These are phyloP conservation scores for Cyberlindnera americana DNA, from an alignment of 805 yeast species.

Conservation along the genomic window DNA sequence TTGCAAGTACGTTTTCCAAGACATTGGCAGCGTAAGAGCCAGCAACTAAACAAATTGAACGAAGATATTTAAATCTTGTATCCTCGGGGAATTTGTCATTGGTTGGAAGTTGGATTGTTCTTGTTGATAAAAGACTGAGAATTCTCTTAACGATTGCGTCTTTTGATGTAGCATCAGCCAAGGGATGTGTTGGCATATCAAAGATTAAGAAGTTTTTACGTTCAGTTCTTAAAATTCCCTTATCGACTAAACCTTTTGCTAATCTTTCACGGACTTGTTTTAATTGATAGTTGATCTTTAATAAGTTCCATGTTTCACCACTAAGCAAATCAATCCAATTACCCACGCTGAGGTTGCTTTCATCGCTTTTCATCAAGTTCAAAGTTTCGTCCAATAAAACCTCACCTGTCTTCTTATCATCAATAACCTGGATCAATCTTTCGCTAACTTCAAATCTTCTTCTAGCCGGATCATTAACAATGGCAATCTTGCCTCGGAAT, in stretches of 20 bases:
- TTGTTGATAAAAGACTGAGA: slow-evolving; percentile 61
- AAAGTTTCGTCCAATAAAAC: slow-evolving; percentile 91
- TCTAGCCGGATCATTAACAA: slow-evolving; percentile 90
- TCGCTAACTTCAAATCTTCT: slow-evolving; percentile 85
- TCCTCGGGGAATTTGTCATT: slow-evolving; percentile 66
- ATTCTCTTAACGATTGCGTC: slow-evolving; percentile 75
- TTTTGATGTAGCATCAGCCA: slow-evolving; percentile 81
- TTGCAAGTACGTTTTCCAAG: slow-evolving; percentile 78
- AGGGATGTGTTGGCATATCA: slow-evolving; percentile 99
- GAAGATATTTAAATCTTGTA: slow-evolving; percentile 63
- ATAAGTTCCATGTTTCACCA: slow-evolving; percentile 96
- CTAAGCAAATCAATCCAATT: slow-evolving; percentile 92
- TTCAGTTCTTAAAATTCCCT: slow-evolving; percentile 94
- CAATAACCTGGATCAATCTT: slow-evolving; percentile 81
- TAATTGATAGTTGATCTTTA: slow-evolving; percentile 91
- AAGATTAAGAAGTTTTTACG: slow-evolving; percentile 89
- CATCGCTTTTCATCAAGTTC: slow-evolving; percentile 83
- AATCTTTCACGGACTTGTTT: slow-evolving; percentile 96
- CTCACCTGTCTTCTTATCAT: slow-evolving; percentile 88
- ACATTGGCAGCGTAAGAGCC: slow-evolving; percentile 96
- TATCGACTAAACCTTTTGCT: slow-evolving; percentile 95
- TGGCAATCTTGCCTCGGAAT: slow-evolving; percentile 80
- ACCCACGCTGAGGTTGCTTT: slow-evolving; percentile 69
- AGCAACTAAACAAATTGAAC: slow-evolving; percentile 79
- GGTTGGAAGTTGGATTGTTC: slow-evolving; percentile 59